Conservation (phyloP, 352 stramenopile species). For the Elongisporangium undulatum region DNA sequence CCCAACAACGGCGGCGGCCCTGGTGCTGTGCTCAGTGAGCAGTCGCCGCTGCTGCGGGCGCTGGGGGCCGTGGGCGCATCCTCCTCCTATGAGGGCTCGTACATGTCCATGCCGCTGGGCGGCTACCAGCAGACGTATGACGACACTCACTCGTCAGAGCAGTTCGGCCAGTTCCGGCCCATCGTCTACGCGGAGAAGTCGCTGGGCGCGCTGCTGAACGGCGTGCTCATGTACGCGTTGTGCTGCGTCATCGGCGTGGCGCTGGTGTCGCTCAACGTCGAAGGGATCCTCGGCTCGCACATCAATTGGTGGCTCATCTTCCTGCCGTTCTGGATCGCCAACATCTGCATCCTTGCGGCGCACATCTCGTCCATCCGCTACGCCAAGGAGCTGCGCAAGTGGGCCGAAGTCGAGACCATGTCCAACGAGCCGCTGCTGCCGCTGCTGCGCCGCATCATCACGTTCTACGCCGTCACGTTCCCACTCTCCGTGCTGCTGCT, state of each 20-base stretch:
- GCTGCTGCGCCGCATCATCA: slow-evolving; percentile 65
- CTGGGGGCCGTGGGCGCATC: slow-evolving; percentile 36
- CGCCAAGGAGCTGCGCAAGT: slow-evolving; percentile 59
- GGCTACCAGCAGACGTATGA: slow-evolving; percentile 10
- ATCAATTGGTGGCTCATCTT: slow-evolving; percentile 85
- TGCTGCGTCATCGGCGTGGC: slow-evolving; percentile 67
- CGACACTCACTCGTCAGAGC: slow-evolving; percentile 20
- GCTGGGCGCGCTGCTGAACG: slow-evolving; percentile 64
- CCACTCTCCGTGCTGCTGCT: slow-evolving; percentile 67
- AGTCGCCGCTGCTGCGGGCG: slow-evolving; percentile 61
- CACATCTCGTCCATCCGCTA: slow-evolving; percentile 61
- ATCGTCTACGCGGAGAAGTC: slow-evolving; percentile 77
- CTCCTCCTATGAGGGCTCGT: slow-evolving; percentile 60
- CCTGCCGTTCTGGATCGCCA: slow-evolving; percentile 76
- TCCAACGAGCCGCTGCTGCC: slow-evolving; percentile 79
- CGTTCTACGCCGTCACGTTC: slow-evolving; percentile 72
- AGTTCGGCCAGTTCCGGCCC: slow-evolving; percentile 56
- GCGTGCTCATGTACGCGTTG: slow-evolving; percentile 71
- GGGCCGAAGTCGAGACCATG: slow-evolving; percentile 77
- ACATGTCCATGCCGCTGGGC: slow-evolving; percentile 63
- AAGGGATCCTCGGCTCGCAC: slow-evolving; percentile 50
- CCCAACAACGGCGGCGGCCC: slow-evolving; percentile 4
- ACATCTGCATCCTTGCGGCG: slow-evolving; percentile 48
- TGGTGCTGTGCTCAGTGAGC: slow-evolving; percentile 35
- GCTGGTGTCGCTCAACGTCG: slow-evolving; percentile 76